phyloP scores from a whole-genome alignment of 73 alveolate genomes.

The Paramecium biaurelia region DNA sequence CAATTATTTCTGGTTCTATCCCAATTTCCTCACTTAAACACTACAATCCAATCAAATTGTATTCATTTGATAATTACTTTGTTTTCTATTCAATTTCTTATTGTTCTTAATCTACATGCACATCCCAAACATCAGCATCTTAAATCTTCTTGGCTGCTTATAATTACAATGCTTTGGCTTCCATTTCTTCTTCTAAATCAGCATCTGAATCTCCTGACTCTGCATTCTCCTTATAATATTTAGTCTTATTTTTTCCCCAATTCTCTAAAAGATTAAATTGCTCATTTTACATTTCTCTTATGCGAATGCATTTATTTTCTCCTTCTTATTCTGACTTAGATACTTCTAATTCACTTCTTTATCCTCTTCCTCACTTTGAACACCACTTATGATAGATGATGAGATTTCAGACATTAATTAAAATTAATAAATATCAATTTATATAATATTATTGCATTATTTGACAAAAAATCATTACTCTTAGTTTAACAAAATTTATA shows the following conservation, averaged over 20 bases:
- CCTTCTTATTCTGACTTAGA: not conserved
- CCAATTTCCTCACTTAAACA: not conserved
- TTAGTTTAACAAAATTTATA: not conserved
- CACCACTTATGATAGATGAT: not conserved
- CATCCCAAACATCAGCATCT: slow-evolving; percentile 36
- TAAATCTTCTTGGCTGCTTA: not conserved
- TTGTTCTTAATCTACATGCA: not conserved
- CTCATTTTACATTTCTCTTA: not conserved
- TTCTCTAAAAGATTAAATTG: not conserved
- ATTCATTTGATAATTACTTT: not conserved
- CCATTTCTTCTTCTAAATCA: slow-evolving; percentile 34
- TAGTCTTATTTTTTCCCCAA: slow-evolving; percentile 27
- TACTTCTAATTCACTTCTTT: not conserved
- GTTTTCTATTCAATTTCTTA: not conserved
- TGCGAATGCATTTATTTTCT: not conserved
- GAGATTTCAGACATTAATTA: not conserved
- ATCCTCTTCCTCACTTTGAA: not conserved
- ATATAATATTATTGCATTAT: not conserved
- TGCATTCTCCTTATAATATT: slow-evolving; percentile 27
- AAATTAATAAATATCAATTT: not conserved
- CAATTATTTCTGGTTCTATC: not conserved
- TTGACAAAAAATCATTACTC: not conserved
- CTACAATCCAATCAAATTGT: not conserved
- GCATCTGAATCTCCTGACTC: slow-evolving; percentile 40
- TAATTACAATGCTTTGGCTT: slow-evolving; percentile 13